Conservation (phyloP, 2,329 filamentous ascomycete genomes). For the Neoscytalidium dimidiatum region DNA sequence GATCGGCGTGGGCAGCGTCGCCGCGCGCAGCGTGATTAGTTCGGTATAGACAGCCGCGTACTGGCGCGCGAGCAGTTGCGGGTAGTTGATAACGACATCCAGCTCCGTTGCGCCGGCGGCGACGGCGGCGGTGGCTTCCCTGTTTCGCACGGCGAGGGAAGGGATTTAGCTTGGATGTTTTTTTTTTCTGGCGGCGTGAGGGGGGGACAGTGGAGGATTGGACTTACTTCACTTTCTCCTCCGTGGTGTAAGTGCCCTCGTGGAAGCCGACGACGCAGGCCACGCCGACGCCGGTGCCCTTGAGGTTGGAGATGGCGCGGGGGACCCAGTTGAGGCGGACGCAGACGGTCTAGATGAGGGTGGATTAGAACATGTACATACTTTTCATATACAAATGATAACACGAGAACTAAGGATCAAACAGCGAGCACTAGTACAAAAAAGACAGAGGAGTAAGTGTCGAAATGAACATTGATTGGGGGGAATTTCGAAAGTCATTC, state of each 20-base stretch:
- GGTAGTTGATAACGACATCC: slow-evolving; percentile 61
- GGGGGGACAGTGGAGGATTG: not conserved
- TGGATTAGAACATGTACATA: slow-evolving; percentile 11
- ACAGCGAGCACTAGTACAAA: no score
- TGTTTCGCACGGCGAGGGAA: no score
- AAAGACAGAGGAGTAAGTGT: no score
- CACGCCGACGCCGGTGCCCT: slow-evolving; percentile 50
- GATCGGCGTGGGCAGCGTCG: slow-evolving; percentile 43
- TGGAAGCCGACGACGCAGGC: slow-evolving; percentile 63
- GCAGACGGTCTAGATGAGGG: slow-evolving; percentile 54
- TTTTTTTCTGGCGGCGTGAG: not conserved
- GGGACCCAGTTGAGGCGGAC: slow-evolving; percentile 57
- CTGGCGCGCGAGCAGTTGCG: slow-evolving; percentile 39
- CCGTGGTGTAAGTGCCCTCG: slow-evolving; percentile 57
- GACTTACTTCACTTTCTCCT: slow-evolving; percentile 47
- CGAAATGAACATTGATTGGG: no score
- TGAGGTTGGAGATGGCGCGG: slow-evolving; percentile 52
- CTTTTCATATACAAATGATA: not conserved
- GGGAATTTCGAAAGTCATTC: no score
- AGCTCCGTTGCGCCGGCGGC: slow-evolving; percentile 56
- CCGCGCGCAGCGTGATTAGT: slow-evolving; percentile 53
- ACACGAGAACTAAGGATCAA: not conserved
- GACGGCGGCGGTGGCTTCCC: slow-evolving; percentile 53
- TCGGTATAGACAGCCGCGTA: slow-evolving; percentile 52
- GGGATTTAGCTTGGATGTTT: not conserved